Conservation (phyloP, 192 early-diverging fungal species). For the Backusella parvicylindrica region DNA sequence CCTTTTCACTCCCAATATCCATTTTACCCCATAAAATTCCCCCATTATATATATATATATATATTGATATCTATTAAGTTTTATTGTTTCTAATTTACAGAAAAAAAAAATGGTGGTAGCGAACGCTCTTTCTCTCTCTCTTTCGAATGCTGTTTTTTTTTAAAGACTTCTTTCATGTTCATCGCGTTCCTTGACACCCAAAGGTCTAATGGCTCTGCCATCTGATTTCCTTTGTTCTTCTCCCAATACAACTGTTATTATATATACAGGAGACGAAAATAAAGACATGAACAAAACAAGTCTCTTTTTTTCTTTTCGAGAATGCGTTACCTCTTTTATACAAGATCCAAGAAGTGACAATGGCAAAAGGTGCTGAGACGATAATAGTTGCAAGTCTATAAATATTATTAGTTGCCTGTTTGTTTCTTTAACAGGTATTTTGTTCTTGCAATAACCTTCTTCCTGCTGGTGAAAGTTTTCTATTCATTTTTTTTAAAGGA, state of each 20-base stretch:
- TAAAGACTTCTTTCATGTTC: not conserved
- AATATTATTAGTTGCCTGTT: not conserved
- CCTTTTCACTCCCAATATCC: too few species aligned
- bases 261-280: too few species aligned
- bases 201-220: constrained; percentile 30
- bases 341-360: constrained; percentile 30
- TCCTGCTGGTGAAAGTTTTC: constrained; percentile 28
- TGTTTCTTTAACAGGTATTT: not conserved
- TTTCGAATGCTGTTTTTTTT: not conserved
- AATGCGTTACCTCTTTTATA: constrained; percentile 38
- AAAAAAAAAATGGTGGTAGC: not conserved
- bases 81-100: not conserved
- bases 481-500: constrained; percentile 11
- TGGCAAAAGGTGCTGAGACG: constrained; percentile 27
- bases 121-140: not conserved
- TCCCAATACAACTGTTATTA: constrained; percentile 31
- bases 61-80: not conserved
- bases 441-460: constrained; percentile 16
- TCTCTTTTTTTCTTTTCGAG: too few species aligned
- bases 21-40: too few species aligned
- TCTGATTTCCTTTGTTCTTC: constrained; percentile 23
- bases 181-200: constrained; percentile 26
- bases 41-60: not conserved
- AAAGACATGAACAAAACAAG: too few species aligned
- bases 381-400: constrained; percentile 32